Percentiles rank a stretch among this genome's conserved stretches.
Evolutionary conservation across 345 rosid genomes (phyloP).

Genomic region (Cardamine occulta): DNA sequence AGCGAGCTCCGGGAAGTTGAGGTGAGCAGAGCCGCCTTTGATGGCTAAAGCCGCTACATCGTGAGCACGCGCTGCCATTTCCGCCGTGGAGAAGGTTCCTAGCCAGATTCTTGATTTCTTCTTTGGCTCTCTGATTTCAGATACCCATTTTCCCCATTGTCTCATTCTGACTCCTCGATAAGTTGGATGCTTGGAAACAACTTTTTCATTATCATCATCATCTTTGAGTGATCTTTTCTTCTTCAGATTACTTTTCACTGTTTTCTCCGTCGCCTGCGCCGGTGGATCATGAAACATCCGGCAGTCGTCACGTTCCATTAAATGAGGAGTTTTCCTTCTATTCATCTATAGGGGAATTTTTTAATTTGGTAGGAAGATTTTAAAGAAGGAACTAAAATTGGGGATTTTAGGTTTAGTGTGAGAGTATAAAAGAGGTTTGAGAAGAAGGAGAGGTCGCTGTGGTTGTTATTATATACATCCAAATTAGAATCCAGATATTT

Average conservation of each 20-base stretch:
- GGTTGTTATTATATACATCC: conserved; percentile 40
- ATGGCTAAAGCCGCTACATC: conserved; percentile 91
- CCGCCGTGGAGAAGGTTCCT: conserved; percentile 84
- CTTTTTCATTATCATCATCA: conserved; percentile 30
- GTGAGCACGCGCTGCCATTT: conserved; percentile 99
- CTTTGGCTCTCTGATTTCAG: conserved; percentile 92
- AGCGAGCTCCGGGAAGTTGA: conserved; percentile 90
- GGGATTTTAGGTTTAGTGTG: conserved; percentile 1
- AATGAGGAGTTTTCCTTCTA: background rate
- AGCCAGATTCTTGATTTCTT: conserved; percentile 98
- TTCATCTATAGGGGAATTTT: background rate
- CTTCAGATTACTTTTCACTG: background rate
- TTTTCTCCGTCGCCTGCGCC: conserved; percentile 21
- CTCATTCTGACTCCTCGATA: conserved; percentile 92
- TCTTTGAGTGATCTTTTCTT: conserved; percentile 33
- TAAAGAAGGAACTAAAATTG: conserved; percentile 4
- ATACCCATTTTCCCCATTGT: conserved; percentile 98
- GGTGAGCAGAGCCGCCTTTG: conserved; percentile 80
- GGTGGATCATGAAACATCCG: conserved; percentile 18
- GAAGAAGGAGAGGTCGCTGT: conserved; percentile 39
- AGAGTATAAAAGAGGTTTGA: conserved; percentile 12
- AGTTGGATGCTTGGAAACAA: conserved; percentile 57
- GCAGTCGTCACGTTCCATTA: conserved; percentile 32
- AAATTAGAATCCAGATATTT: conserved; percentile 4
- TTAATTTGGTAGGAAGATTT: conserved; percentile 14